Base-by-base conservation (phyloP, 306 rosid genomes). In the Acmispon strigosus region DNA sequence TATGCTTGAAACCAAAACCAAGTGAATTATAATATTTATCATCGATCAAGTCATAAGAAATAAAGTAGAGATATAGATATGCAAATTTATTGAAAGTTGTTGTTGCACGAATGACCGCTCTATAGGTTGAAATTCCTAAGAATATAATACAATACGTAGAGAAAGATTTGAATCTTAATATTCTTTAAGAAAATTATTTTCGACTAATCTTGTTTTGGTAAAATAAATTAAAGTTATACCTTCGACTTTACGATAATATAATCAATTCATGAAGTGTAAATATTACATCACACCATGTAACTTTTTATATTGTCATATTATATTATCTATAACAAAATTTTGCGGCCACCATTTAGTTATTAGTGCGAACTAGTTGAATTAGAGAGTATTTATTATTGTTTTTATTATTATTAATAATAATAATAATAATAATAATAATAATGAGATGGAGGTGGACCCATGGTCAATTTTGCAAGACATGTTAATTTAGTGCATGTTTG, bases 111-210 rank as follows among this genome's bases (percentile, higher is more conserved):
- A 49, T 60, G 62, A 10, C 37, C 37, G 37, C 37, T 32, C 37
- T 27, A 22, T 27, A 5, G 10, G 56, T 63, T 62, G 44, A 51
- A 61, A 73, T 73, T 73, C 69, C 70, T 49, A 19, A 14, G 34
- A 62, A 61, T 51, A 36, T 41, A 72, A 72, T 51, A 36, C 50
- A 72, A 72, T 37, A 72, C 10, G 2, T 55, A 64, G 74, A 39
- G 65, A 9, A 14, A 53, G 65, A 55, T 71, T 71, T 58, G 56
- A 27, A 70, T 70, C 44, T 43, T 16, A 5, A 16, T 27, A 24
- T 44, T 71, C 47, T 39, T 41, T 32, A 37, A 7, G 1, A 2
- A 8, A 12, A 56, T 43, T 24, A 15, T 24, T 55, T 57, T 70
- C 57, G 66, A 43, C 54, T 14, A 15, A 9, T 16, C 6, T 5